phyloP scores from a whole-genome alignment of 129 eudicot genomes.

The Erigeron canadensis region DNA sequence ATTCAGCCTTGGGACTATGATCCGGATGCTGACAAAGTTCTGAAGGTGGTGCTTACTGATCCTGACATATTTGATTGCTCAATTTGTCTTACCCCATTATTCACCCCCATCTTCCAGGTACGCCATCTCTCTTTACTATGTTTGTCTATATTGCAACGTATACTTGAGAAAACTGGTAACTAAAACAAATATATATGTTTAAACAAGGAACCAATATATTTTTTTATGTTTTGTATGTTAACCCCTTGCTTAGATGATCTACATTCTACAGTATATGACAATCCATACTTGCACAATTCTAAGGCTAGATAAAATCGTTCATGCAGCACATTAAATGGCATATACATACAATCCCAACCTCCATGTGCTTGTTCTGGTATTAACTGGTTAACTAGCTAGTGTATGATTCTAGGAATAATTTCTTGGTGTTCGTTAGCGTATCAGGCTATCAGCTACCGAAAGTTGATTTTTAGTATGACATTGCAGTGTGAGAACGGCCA shows the following conservation, averaged over 20 bases:
- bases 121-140: neutral
- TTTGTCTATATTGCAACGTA: neutral
- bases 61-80: conserved; percentile 64
- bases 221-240: too few species aligned
- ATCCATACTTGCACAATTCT: too few species aligned
- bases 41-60: conserved; percentile 35
- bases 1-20: neutral
- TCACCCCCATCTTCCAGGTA: conserved; percentile 58
- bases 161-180: neutral
- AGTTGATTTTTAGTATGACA: neutral
- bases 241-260: too few species aligned
- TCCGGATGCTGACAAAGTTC: too few species aligned
- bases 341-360: neutral
- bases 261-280: too few species aligned
- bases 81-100: conserved; percentile 43
- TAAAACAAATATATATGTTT: neutral
- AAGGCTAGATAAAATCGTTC: too few species aligned
- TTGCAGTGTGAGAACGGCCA: conserved; percentile 56
- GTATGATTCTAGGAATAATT: neutral
- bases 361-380: neutral
- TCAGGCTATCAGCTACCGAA: neutral
- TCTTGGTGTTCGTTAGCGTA: neutral
- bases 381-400: neutral
- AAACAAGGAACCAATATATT: too few species aligned
- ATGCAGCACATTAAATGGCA: neutral